These are phyloP conservation scores for Didymella pomorum DNA, from an alignment of 2,329 filamentous ascomycete genomes.

Conservation along the genomic window DNA sequence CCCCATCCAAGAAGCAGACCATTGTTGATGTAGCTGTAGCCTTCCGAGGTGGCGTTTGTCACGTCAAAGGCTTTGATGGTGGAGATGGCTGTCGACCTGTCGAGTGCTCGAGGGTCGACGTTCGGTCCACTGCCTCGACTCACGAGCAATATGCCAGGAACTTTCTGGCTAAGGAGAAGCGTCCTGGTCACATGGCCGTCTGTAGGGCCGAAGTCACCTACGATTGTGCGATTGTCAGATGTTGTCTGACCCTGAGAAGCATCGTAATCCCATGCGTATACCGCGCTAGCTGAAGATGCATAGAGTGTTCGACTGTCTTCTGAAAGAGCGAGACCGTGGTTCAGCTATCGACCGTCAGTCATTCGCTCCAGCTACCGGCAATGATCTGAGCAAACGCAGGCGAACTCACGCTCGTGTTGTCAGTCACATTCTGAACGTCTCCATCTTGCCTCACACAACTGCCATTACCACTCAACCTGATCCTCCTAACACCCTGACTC, in stretches of 20 bases:
- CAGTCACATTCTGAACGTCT: conserved; percentile 32
- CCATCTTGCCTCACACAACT: conserved; percentile 42
- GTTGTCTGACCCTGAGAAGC: conserved; percentile 56
- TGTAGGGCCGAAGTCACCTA: conserved; percentile 67
- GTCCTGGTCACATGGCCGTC: conserved; percentile 72
- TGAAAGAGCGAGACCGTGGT: conserved; percentile 62
- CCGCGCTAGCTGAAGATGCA: conserved; percentile 64
- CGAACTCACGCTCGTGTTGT: conserved; percentile 40
- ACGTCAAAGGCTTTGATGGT: conserved; percentile 72
- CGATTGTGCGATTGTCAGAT: conserved; percentile 60
- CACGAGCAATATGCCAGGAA: conserved; percentile 67
- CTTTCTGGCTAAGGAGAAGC: conserved; percentile 65
- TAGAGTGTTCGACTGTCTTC: conserved; percentile 60
- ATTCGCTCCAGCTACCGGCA: background rate
- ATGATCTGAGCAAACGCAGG: background rate
- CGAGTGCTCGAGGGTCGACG: conserved; percentile 63
- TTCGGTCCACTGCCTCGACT: conserved; percentile 71
- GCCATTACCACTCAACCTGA: conserved; percentile 46
- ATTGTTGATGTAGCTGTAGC: conserved; percentile 61
- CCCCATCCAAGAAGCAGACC: conserved; percentile 69
- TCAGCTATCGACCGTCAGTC: conserved; percentile 46
- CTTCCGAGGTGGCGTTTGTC: conserved; percentile 49
- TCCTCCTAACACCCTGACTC: conserved; percentile 49
- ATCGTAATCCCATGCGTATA: conserved; percentile 72
- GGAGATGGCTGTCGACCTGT: conserved; percentile 65